A percentile compares a stretch with the other conserved stretches of the same genome.
phyloP scores from a whole-genome alignment of 768 basidiomycete species.

The Mycena indigotica region DNA sequence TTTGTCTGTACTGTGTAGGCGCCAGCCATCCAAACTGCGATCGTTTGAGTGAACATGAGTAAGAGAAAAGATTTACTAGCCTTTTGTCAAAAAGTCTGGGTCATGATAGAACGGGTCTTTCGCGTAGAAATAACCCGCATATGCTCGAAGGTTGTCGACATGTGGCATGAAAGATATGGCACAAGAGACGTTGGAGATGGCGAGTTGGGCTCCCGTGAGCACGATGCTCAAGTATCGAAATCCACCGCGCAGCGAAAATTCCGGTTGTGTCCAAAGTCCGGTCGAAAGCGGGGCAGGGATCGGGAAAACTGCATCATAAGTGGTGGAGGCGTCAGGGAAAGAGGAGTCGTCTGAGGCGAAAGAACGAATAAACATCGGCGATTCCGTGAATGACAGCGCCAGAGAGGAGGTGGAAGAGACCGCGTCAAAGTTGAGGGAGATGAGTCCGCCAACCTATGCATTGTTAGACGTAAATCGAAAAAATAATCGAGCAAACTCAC shows the following conservation, averaged over 20 bases:
- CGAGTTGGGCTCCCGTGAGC: constrained; percentile 34
- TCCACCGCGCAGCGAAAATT: constrained; percentile 48
- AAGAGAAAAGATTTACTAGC: constrained; percentile 18
- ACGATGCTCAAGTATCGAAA: constrained; percentile 57
- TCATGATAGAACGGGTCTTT: constrained; percentile 47
- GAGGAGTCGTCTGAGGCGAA: constrained; percentile 56
- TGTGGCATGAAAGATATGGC: constrained; percentile 59
- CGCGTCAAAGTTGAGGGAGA: constrained; percentile 48
- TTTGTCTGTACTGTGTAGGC: constrained; percentile 66
- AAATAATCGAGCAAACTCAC: constrained; percentile 29
- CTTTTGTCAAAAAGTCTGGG: constrained; percentile 51
- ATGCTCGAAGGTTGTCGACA: constrained; percentile 47
- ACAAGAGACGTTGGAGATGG: constrained; percentile 52
- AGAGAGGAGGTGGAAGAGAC: constrained; percentile 37
- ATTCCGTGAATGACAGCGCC: constrained; percentile 61
- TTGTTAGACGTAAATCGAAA: background rate
- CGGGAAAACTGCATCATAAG: constrained; percentile 45
- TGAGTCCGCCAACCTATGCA: constrained; percentile 54
- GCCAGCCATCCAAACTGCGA: constrained; percentile 58
- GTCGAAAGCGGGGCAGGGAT: constrained; percentile 38
- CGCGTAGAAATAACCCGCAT: constrained; percentile 56
- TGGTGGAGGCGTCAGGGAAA: constrained; percentile 46
- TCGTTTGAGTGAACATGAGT: background rate
- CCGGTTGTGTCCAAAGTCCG: constrained; percentile 53
- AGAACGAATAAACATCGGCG: constrained; percentile 55